These are phyloP conservation scores for Hygrocybe coccinea DNA, from an alignment of 768 basidiomycete species.

Conservation along the genomic window DNA sequence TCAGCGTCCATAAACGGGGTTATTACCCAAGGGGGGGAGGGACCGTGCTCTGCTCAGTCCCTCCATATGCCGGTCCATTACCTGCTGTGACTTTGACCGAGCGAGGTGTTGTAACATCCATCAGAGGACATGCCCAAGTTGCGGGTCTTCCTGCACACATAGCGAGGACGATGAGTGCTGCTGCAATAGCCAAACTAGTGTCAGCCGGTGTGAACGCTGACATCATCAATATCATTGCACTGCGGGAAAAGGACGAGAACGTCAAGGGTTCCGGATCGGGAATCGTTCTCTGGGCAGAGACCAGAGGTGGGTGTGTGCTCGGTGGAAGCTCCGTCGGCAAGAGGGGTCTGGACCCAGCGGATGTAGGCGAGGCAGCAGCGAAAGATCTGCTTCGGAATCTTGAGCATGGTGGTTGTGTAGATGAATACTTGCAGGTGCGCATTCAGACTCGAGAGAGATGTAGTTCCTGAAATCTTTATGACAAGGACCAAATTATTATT, in stretches of 20 bases:
- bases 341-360: constrained; percentile 41
- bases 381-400: constrained; percentile 53
- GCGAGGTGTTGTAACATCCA: constrained; percentile 47
- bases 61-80: constrained; percentile 1
- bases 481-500: constrained; percentile 67
- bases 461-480: neutral
- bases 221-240: constrained; percentile 38
- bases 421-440: constrained; percentile 46
- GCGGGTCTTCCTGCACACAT: constrained; percentile 57
- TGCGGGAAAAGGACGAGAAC: constrained; percentile 40
- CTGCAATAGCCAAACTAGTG: constrained; percentile 45
- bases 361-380: constrained; percentile 59
- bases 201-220: constrained; percentile 27
- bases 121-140: constrained; percentile 60
- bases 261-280: constrained; percentile 64
- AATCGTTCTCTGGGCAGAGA: constrained; percentile 70
- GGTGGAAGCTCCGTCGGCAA: constrained; percentile 64
- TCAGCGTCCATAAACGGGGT: constrained; percentile 54
- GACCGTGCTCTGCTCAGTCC: constrained; percentile 33
- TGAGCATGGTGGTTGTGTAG: constrained; percentile 64
- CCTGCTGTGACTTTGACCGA: constrained; percentile 39
- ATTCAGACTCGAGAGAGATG: neutral
- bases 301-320: constrained; percentile 59
- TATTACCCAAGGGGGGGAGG: constrained; percentile 77
- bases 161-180: constrained; percentile 52